Conservation (phyloP, 1,284 basidiomycete species). For the Macrocystidia cucumis region DNA sequence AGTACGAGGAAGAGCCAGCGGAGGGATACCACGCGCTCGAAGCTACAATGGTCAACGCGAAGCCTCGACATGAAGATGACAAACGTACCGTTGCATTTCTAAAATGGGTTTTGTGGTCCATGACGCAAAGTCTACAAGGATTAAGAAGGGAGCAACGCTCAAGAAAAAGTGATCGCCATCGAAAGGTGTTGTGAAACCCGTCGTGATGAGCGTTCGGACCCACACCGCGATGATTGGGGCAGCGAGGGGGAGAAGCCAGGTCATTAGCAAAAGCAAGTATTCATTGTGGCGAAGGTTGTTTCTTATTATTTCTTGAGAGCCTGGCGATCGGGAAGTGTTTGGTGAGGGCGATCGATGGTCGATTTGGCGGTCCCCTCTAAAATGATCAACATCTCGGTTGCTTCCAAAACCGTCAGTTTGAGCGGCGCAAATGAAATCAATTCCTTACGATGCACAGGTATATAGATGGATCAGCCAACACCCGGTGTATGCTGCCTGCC, state of each 20-base stretch:
- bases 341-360: constrained; percentile 1
- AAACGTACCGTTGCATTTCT: constrained; percentile 29
- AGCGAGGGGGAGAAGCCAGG: constrained; percentile 75
- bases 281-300: constrained; percentile 44
- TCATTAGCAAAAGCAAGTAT: constrained; percentile 71
- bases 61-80: constrained; percentile 4
- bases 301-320: constrained; percentile 11
- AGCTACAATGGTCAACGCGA: constrained; percentile 20
- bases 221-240: constrained; percentile 84
- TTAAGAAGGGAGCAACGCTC: constrained; percentile 57
- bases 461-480: constrained; percentile 73
- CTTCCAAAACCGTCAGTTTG: too few species aligned
- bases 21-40: constrained; percentile 28
- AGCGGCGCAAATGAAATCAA: too few species aligned
- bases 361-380: constrained; percentile 1
- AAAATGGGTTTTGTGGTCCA: constrained; percentile 32
- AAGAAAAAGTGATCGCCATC: constrained; percentile 73
- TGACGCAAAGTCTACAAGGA: constrained; percentile 56
- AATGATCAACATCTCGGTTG: too few species aligned
- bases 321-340: constrained; percentile 1
- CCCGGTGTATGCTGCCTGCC: constrained; percentile 85
- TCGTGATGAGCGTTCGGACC: constrained; percentile 76
- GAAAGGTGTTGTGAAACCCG: constrained; percentile 68
- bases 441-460: constrained; percentile 49
- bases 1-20: constrained; percentile 44